These are phyloP conservation scores for Aspergillus ostianus DNA, from an alignment of 495 filamentous ascomycete species.

Conservation along the genomic window DNA sequence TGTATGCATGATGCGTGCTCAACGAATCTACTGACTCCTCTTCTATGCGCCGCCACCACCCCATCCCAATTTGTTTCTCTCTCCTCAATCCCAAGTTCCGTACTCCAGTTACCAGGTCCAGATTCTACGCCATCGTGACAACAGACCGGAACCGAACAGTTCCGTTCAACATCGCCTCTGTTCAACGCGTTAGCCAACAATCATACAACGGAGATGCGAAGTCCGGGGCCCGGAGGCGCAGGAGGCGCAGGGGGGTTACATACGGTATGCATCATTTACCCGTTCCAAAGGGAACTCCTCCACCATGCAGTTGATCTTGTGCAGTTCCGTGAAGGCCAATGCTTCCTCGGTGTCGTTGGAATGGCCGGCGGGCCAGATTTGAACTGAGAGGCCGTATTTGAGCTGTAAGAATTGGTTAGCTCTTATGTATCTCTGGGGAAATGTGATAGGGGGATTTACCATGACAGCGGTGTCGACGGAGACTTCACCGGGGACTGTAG, in stretches of 20 bases:
- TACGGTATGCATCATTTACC: slow-evolving; percentile 51
- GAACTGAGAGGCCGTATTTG: slow-evolving; percentile 50
- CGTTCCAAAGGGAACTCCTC: slow-evolving; percentile 61
- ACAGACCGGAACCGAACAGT: slow-evolving; percentile 52
- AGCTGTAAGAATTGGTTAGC: slow-evolving; percentile 2
- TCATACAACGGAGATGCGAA: too few relatives aligned
- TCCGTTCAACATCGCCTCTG: slow-evolving; percentile 43
- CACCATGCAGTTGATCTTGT: slow-evolving; percentile 61
- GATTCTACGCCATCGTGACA: slow-evolving; percentile 45
- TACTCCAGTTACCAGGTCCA: too few relatives aligned
- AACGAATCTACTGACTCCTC: not conserved
- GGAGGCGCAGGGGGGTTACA: slow-evolving; percentile 1
- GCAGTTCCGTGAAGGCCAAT: slow-evolving; percentile 56
- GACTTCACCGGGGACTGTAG: slow-evolving; percentile 27
- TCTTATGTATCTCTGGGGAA: not conserved
- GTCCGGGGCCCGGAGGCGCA: too few relatives aligned
- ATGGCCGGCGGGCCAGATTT: slow-evolving; percentile 61
- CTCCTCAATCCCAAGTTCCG: too few relatives aligned
- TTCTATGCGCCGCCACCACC: not conserved
- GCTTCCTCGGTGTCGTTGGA: slow-evolving; percentile 65
- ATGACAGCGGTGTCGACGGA: slow-evolving; percentile 19
- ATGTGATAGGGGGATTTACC: slow-evolving; percentile 9
- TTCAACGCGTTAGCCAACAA: not conserved
- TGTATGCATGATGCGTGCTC: too few relatives aligned
- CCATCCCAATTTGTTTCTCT: too few relatives aligned